Base-by-base conservation (phyloP, 106 monocot genomes). In the Gastrodia elata region DNA sequence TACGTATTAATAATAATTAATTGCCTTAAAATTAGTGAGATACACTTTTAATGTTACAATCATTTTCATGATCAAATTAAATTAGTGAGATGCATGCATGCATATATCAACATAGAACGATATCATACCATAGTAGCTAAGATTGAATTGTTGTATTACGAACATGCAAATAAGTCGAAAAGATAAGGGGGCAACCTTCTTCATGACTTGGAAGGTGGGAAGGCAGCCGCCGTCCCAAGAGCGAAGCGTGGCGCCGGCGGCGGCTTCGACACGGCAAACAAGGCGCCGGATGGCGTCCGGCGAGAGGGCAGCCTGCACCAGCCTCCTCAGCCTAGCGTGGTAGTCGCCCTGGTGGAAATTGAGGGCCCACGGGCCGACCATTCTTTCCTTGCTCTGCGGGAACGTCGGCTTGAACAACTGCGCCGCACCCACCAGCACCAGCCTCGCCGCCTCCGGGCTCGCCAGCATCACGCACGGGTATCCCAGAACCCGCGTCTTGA, bases 301-400 rank as follows among this genome's bases (percentile, higher is more conserved):
- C 9, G 74, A 1, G 15, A 91, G 71, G 5, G 85, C 75, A 33
- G 65, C 38, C 65, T 82, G 88, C 42, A 91, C 83, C 2, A 84
- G 80, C 76, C 59, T 79, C 77, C 94, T 65, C 2, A 91, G 61
- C 20, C 68, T 72, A 9, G 79, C 30, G 61, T 94, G 94, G 77
- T 89, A 91, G 18, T 81, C 84, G 1, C 91, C 94, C 34, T 88
- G 80, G 77, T 91, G 87, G 65, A 94, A 94, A 87, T 91, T 89
- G 65, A 94, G 56, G 8, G 94, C 94, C 74, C 65, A 77, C 0
- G 89, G 87, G 20, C 93, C 93, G 61, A 93, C 87, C 79, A 93
- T 80, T 48, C 65, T 43, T 70, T 93, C 93, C 77, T 93, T 93
- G 89, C 89, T 93, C 75, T 33, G 68, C 6, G 93, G 93, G 71